These are phyloP conservation scores for Epichloe sp. DNA, from an alignment of 2,329 filamentous ascomycete species.

Conservation along the genomic window DNA sequence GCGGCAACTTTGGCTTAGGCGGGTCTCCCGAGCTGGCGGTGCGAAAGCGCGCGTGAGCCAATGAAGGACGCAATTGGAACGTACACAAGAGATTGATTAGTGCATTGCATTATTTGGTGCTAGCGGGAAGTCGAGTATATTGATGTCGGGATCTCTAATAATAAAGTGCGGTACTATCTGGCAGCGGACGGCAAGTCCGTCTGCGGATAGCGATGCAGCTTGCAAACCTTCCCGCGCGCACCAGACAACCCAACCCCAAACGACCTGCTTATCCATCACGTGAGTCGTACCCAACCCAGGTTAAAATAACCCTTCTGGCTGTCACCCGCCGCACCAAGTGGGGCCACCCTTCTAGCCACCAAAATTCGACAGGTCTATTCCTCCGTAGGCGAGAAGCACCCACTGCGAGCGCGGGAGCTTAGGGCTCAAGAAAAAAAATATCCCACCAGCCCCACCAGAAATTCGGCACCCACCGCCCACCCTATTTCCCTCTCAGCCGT, in stretches of 20 bases:
- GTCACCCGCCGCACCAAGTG: neutral
- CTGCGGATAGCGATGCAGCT: neutral
- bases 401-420: slow-evolving; percentile 10
- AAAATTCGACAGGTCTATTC: neutral
- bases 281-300: slow-evolving; percentile 28
- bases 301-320: slow-evolving; percentile 4
- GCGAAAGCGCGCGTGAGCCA: neutral
- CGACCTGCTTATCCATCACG: slow-evolving; percentile 11
- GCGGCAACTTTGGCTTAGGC: slow-evolving; percentile 7
- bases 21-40: neutral
- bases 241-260: neutral
- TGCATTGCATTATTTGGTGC: too few species aligned
- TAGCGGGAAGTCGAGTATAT: too few species aligned
- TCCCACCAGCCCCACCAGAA: slow-evolving; percentile 23
- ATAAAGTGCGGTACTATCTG: too few species aligned
- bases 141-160: too few species aligned
- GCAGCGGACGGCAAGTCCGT: too few species aligned
- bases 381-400: slow-evolving; percentile 9
- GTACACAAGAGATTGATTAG: neutral
- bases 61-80: neutral
- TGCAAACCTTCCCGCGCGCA: neutral
- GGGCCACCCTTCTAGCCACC: neutral
- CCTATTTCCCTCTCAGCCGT: neutral
- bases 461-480: slow-evolving; percentile 9
- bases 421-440: slow-evolving; percentile 20